Evolutionary conservation across 2,329 filamentous ascomycete species (phyloP).

Genomic region (Fusarium coicis): DNA sequence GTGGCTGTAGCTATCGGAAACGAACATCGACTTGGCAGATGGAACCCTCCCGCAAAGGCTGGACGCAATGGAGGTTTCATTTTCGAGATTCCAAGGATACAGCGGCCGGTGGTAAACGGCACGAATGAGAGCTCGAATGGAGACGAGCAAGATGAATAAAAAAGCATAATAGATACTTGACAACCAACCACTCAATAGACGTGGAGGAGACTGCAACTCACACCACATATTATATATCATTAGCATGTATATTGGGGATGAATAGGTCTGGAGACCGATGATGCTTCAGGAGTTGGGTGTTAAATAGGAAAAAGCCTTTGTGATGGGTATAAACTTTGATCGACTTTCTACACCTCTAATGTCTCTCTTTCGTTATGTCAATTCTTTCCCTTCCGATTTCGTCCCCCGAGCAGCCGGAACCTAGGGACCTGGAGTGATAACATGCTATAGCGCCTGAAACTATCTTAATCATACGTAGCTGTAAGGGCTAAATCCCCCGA

Average conservation of each 20-base stretch:
- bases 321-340: constrained; percentile 30
- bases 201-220: constrained; percentile 27
- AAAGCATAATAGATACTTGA: constrained; percentile 39
- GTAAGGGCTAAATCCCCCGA: not conserved
- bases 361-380: not conserved
- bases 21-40: constrained; percentile 86
- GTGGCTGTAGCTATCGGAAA: constrained; percentile 88
- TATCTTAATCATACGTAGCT: not conserved
- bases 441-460: not conserved
- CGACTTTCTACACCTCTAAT: constrained; percentile 23
- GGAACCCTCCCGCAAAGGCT: constrained; percentile 71
- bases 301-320: constrained; percentile 16
- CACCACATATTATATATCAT: constrained; percentile 23
- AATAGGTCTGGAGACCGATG: not conserved
- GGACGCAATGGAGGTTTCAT: constrained; percentile 85
- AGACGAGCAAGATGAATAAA: constrained; percentile 40
- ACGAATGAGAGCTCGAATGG: constrained; percentile 42
- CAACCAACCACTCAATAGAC: constrained; percentile 40
- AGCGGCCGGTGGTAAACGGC: constrained; percentile 49
- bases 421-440: not conserved
- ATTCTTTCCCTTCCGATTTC: constrained; percentile 4
- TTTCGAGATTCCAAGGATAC: constrained; percentile 77
- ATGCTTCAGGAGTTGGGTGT: constrained; percentile 24
- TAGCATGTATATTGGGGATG: constrained; percentile 25
- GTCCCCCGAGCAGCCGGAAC: not conserved